Conservation (phyloP, 2,329 filamentous ascomycete species). For the Neocucurbitaria cava region DNA sequence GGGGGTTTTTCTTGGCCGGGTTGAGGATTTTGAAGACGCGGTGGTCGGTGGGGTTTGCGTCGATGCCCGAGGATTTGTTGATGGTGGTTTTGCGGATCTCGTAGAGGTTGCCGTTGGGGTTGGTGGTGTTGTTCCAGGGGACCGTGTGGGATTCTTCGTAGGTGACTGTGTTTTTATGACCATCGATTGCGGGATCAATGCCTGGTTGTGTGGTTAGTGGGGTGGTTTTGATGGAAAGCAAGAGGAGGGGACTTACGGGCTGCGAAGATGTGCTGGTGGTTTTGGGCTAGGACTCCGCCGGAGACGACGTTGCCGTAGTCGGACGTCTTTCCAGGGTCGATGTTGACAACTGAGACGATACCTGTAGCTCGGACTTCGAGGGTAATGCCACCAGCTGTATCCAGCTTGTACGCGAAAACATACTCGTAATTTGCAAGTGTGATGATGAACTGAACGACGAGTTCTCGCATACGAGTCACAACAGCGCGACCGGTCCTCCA, state of each 20-base stretch:
- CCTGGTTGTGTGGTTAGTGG: slow-evolving; percentile 49
- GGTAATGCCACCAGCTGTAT: slow-evolving; percentile 65
- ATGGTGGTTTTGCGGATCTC: slow-evolving; percentile 59
- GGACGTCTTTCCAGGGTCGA: slow-evolving; percentile 62
- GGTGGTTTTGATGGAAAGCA: not conserved
- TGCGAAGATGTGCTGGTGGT: slow-evolving; percentile 74
- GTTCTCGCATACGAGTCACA: slow-evolving; percentile 26
- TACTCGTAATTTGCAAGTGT: slow-evolving; percentile 41
- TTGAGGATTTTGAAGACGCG: slow-evolving; percentile 64
- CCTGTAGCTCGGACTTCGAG: slow-evolving; percentile 57
- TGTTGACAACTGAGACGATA: slow-evolving; percentile 61
- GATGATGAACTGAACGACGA: slow-evolving; percentile 36
- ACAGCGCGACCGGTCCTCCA: slow-evolving; percentile 28
- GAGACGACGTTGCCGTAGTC: slow-evolving; percentile 68
- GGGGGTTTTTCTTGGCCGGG: slow-evolving; percentile 52
- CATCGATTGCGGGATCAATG: slow-evolving; percentile 70
- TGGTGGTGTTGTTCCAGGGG: slow-evolving; percentile 60
- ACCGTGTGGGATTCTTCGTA: slow-evolving; percentile 62
- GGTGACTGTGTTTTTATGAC: slow-evolving; percentile 61
- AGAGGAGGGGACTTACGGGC: slow-evolving; percentile 24
- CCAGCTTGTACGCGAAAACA: slow-evolving; percentile 51
- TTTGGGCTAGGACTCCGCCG: slow-evolving; percentile 69
- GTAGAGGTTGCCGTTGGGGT: slow-evolving; percentile 69
- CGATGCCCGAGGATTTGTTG: slow-evolving; percentile 56
- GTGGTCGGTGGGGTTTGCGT: slow-evolving; percentile 63